A percentile compares a stretch with the other conserved stretches of the same genome.
Conservation (phyloP, 225 moss, liverwort and hornwort species). For the Takakia lepidozioides region DNA sequence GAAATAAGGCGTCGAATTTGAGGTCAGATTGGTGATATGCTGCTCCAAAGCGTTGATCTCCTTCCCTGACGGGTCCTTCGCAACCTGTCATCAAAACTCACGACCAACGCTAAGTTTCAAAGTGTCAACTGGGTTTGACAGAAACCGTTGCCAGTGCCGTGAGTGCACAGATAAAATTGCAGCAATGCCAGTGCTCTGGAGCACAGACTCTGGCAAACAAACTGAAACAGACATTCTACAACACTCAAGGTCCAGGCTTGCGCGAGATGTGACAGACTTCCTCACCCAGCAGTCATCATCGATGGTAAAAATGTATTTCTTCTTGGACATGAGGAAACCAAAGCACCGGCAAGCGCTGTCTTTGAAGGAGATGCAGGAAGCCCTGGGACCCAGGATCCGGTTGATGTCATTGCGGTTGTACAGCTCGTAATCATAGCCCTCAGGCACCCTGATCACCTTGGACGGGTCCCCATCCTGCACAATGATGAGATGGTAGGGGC, state of each 20-base stretch:
- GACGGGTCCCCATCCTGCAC: slow-evolving; percentile 61
- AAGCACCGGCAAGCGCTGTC: slow-evolving; percentile 60
- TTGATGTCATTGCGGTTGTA: slow-evolving; percentile 64
- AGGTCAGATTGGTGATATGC: slow-evolving; percentile 49
- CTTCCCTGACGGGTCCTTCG: slow-evolving; percentile 45
- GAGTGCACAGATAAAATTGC: too few species aligned
- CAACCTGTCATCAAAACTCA: too few species aligned
- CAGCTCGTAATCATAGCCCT: slow-evolving; percentile 51
- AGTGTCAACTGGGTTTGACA: too few species aligned
- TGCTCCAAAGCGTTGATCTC: slow-evolving; percentile 60
- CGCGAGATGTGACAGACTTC: neutral
- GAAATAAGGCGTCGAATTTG: slow-evolving; percentile 62
- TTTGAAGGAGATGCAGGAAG: slow-evolving; percentile 54
- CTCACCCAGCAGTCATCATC: slow-evolving; percentile 65
- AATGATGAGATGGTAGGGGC: slow-evolving; percentile 55
- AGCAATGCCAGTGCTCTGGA: too few species aligned
- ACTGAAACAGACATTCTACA: too few species aligned
- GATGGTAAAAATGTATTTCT: slow-evolving; percentile 59
- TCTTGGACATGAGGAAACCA: slow-evolving; percentile 59
- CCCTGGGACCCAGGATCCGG: slow-evolving; percentile 52
- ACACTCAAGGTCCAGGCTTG: too few species aligned
- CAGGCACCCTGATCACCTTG: slow-evolving; percentile 42
- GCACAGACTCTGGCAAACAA: too few species aligned
- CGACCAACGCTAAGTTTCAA: too few species aligned
- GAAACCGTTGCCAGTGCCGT: too few species aligned